Conservation (phyloP, 768 basidiomycete species). For the Postia placenta region DNA sequence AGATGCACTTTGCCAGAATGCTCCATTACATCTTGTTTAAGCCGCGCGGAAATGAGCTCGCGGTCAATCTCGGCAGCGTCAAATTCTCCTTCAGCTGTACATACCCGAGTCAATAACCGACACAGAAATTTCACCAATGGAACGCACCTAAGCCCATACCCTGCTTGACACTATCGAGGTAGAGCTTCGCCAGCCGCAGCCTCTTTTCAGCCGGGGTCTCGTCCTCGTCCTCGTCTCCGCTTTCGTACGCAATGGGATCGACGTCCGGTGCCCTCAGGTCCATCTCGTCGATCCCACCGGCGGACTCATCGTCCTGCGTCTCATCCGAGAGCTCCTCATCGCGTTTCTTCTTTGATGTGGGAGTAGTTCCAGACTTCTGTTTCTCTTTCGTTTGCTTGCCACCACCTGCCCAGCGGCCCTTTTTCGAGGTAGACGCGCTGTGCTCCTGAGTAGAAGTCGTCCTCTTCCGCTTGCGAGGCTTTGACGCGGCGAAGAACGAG, state of each 20-base stretch:
- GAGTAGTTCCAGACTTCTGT: not conserved
- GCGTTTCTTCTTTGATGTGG: conserved; percentile 6
- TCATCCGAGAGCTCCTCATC: conserved; percentile 72
- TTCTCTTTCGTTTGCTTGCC: conserved; percentile 16
- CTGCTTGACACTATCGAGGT: conserved; percentile 80
- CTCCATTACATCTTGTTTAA: conserved; percentile 89
- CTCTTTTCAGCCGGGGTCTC: conserved; percentile 95
- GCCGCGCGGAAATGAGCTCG: conserved; percentile 82
- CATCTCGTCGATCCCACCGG: conserved; percentile 59
- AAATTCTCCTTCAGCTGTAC: conserved; percentile 75
- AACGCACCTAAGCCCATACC: conserved; percentile 38
- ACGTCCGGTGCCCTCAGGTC: conserved; percentile 55
- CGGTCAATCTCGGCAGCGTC: conserved; percentile 96
- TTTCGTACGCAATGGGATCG: conserved; percentile 44
- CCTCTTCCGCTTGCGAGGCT: conserved; percentile 60
- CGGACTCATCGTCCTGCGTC: conserved; percentile 45
- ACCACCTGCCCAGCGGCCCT: conserved; percentile 12
- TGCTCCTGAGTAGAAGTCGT: conserved; percentile 28
- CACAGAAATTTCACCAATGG: not conserved
- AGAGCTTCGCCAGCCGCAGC: conserved; percentile 83
- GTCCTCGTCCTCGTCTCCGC: conserved; percentile 78
- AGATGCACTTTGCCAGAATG: conserved; percentile 84
- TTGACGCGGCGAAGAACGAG: conserved; percentile 67
- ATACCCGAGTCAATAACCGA: not conserved
- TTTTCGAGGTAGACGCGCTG: conserved; percentile 26